Evolutionary conservation across 257 asterid species (phyloP).

Genomic region (Capsicum baccatum): DNA sequence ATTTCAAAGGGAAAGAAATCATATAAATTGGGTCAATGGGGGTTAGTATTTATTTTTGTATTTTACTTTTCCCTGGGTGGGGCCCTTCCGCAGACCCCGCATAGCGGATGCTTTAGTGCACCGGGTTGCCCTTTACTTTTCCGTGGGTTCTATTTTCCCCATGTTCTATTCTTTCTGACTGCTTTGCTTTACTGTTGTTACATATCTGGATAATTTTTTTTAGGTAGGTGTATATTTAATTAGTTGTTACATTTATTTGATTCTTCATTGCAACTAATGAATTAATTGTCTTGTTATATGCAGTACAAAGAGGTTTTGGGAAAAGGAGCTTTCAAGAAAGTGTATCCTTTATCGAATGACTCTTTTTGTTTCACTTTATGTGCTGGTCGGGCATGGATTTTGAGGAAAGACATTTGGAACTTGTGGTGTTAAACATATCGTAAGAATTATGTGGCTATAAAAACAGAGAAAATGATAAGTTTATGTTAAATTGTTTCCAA

Average conservation of each 20-base stretch:
- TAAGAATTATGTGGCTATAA: background rate
- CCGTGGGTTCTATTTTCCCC: background rate
- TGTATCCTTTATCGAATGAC: slow-evolving; percentile 61
- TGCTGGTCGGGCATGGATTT: background rate
- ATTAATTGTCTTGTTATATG: slow-evolving; percentile 36
- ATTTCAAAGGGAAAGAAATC: background rate
- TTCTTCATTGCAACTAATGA: background rate
- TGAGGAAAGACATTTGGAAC: background rate
- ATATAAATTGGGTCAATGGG: background rate
- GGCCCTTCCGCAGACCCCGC: too few species aligned
- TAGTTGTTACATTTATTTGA: slow-evolving; percentile 25
- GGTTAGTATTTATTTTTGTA: background rate
- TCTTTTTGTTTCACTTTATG: background rate
- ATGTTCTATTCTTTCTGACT: background rate
- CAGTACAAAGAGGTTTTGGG: slow-evolving; percentile 95
- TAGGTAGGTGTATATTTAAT: background rate
- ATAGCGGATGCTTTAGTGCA: too few species aligned
- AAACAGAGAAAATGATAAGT: background rate
- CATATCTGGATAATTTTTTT: background rate
- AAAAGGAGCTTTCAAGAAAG: slow-evolving; percentile 96
- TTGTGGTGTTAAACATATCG: background rate
- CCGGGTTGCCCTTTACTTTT: background rate
- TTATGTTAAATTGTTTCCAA: background rate
- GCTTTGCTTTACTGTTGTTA: background rate
- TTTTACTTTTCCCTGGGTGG: background rate